phyloP scores from a whole-genome alignment of 2,329 filamentous ascomycete species.

The Curvularia verruculosa region DNA sequence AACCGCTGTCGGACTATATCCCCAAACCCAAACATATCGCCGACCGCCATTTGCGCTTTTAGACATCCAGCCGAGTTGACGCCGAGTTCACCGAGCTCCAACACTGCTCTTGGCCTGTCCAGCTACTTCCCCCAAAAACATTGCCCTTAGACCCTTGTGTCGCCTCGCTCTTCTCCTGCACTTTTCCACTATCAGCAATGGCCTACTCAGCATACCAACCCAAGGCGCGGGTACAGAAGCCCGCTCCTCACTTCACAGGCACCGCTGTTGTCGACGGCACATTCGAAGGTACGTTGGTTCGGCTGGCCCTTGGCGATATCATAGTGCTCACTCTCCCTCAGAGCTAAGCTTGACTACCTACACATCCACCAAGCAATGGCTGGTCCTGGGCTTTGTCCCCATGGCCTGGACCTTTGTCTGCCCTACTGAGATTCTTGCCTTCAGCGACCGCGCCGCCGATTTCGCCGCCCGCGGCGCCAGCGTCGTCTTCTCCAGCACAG shows the following conservation, averaged over 20 bases:
- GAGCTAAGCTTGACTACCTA: constrained; percentile 49
- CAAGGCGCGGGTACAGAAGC: constrained; percentile 50
- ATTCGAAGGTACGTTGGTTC: constrained; percentile 47
- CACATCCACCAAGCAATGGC: constrained; percentile 59
- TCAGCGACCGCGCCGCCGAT: constrained; percentile 65
- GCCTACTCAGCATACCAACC: constrained; percentile 43
- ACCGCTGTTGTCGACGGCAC: constrained; percentile 50
- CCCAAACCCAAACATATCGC: constrained; percentile 1
- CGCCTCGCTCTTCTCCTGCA: constrained; percentile 14
- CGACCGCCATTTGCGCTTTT: constrained; percentile 4
- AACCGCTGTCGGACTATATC: constrained; percentile 5
- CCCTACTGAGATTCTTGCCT: constrained; percentile 70
- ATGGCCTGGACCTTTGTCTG: constrained; percentile 73
- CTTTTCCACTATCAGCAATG: constrained; percentile 32
- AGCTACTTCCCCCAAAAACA: not conserved
- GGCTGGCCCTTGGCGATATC: not conserved
- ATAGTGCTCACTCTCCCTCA: constrained; percentile 24
- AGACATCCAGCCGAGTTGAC: constrained; percentile 3
- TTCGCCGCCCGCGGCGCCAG: constrained; percentile 65
- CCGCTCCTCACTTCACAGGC: constrained; percentile 47
- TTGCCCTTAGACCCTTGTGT: constrained; percentile 9
- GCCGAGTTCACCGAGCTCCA: constrained; percentile 5
- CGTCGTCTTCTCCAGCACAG: constrained; percentile 67
- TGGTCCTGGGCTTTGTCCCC: constrained; percentile 70
- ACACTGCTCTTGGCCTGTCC: not conserved